A percentile compares a stretch with the other conserved stretches of the same genome.
These are phyloP conservation scores for Podospora fimiseda DNA, from an alignment of 495 filamentous ascomycete species.

Conservation along the genomic window DNA sequence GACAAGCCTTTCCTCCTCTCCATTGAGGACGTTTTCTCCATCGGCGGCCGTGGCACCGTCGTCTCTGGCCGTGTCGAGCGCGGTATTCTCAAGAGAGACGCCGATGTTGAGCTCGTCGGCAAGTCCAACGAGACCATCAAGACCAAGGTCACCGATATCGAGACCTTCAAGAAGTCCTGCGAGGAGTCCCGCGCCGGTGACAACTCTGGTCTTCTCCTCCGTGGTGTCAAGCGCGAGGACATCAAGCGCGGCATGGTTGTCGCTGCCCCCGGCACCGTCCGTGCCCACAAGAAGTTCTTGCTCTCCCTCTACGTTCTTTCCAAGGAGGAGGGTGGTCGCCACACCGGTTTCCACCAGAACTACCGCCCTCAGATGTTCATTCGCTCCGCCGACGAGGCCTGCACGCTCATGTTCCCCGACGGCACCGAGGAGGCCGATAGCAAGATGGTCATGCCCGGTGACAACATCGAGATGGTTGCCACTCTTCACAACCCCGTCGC, in stretches of 20 bases:
- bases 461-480: conserved; percentile 96
- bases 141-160: conserved; percentile 98
- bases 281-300: conserved; percentile 83
- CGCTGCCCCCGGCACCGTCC: conserved; percentile 66
- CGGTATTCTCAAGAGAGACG: conserved; percentile 82
- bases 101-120: conserved; percentile 88
- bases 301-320: conserved; percentile 92
- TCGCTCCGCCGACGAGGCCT: conserved; percentile 88
- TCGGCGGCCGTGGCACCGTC: conserved; percentile 93
- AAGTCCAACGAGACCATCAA: conserved; percentile 72
- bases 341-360: conserved; percentile 87
- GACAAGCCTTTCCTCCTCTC: conserved; percentile 99
- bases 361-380: conserved; percentile 95
- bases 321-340: conserved; percentile 95
- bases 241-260: conserved; percentile 90
- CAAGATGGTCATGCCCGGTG: conserved; percentile 90
- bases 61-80: conserved; percentile 96
- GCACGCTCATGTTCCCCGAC: conserved; percentile 73
- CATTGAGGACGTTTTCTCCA: conserved; percentile 97
- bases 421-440: conserved; percentile 55
- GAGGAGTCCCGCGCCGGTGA: conserved; percentile 90
- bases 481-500: conserved; percentile 74
- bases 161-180: conserved; percentile 99
- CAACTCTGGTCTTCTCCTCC: conserved; percentile 95
- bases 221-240: conserved; percentile 91